Percentiles rank a stretch among this genome's conserved stretches.
Evolutionary conservation across 192 early-diverging fungal genomes (phyloP).

Genomic region (Chytriomyces hyalinus): DNA sequence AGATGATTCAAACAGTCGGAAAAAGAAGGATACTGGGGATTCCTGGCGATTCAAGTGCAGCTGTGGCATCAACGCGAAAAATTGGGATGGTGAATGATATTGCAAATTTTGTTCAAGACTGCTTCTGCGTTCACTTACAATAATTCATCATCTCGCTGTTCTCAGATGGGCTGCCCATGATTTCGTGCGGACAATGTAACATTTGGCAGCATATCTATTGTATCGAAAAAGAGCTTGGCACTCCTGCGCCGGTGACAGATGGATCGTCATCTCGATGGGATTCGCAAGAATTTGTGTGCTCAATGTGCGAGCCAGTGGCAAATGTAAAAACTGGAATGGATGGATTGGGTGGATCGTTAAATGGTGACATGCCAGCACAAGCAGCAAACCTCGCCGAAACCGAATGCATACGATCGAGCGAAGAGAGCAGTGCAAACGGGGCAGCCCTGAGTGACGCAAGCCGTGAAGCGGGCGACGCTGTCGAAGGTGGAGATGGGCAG

Average conservation of each 20-base stretch:
- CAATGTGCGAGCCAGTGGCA: constrained; percentile 40
- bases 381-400: no score
- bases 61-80: constrained; percentile 53
- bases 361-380: neutral
- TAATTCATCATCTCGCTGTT: neutral
- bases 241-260: neutral
- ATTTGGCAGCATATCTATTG: constrained; percentile 78
- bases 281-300: constrained; percentile 56
- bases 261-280: constrained; percentile 42
- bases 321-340: neutral
- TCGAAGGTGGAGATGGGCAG: no score
- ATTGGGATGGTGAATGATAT: constrained; percentile 50
- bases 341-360: neutral
- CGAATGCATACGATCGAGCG: no score
- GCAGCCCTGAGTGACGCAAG: no score
- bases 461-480: no score
- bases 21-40: constrained; percentile 32
- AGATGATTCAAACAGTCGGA: constrained; percentile 26
- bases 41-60: constrained; percentile 55
- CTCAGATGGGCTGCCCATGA: constrained; percentile 72
- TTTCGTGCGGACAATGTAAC: constrained; percentile 70
- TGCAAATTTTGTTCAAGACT: neutral
- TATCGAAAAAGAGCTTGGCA: constrained; percentile 35
- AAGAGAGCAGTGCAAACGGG: no score
- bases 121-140: neutral